Evolutionary conservation across 305 asterid genomes (phyloP).

Genomic region (Fraxinus sp.): DNA sequence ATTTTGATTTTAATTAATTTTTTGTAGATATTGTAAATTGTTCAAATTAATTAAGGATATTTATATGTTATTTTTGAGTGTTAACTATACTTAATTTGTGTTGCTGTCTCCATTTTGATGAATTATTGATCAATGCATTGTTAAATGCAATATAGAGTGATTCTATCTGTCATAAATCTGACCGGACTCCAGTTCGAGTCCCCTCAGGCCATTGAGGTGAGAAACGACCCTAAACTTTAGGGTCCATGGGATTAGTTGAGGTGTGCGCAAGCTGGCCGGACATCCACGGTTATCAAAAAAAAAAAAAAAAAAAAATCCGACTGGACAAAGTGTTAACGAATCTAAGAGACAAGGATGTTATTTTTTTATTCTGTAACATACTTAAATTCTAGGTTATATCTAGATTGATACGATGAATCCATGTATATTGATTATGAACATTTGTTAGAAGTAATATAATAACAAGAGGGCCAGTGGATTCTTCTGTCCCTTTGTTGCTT

Average conservation of each 20-base stretch:
- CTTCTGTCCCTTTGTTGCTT: not conserved
- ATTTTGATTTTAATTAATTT: not conserved
- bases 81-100: not conserved
- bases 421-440: not conserved
- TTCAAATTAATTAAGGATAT: not conserved
- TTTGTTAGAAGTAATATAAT: not conserved
- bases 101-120: not conserved
- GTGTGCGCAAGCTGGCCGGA: too few species aligned
- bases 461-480: not conserved
- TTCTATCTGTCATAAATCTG: not conserved
- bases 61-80: conserved; percentile 3
- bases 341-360: not conserved
- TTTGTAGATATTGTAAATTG: not conserved
- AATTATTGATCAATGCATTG: not conserved
- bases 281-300: too few species aligned
- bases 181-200: not conserved
- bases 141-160: not conserved
- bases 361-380: not conserved
- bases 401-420: not conserved
- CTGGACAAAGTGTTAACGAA: not conserved
- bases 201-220: too few species aligned
- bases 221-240: too few species aligned
- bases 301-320: too few species aligned
- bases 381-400: not conserved
- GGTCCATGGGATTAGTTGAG: too few species aligned